These are phyloP conservation scores for Fusarium buxicola DNA, from an alignment of 2,329 filamentous ascomycete species.

Conservation along the genomic window DNA sequence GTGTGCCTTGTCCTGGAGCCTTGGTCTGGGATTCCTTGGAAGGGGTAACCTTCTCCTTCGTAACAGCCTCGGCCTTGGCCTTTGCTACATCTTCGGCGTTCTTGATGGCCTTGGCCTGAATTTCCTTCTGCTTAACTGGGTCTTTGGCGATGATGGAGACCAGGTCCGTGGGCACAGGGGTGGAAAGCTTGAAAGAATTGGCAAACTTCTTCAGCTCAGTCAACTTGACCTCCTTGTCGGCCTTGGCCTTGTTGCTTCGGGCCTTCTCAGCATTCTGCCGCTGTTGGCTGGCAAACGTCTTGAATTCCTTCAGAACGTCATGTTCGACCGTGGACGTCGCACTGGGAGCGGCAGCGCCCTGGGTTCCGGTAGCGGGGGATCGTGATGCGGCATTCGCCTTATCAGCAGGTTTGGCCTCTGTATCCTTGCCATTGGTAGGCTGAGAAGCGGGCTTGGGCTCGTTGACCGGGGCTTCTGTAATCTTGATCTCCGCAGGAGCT, in stretches of 20 bases:
- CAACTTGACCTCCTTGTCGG: slow-evolving; percentile 90
- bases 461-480: slow-evolving; percentile 29
- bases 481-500: slow-evolving; percentile 46
- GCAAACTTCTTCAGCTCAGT: slow-evolving; percentile 97
- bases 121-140: slow-evolving; percentile 91
- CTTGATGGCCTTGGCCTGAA: slow-evolving; percentile 86
- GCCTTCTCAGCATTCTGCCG: slow-evolving; percentile 67
- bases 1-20: slow-evolving; percentile 41
- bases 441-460: slow-evolving; percentile 50
- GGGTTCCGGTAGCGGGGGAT: slow-evolving; percentile 54
- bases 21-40: slow-evolving; percentile 61
- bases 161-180: slow-evolving; percentile 89
- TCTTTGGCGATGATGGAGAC: slow-evolving; percentile 98
- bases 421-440: slow-evolving; percentile 49
- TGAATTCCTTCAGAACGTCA: slow-evolving; percentile 72
- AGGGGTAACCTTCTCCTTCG: slow-evolving; percentile 57
- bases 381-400: slow-evolving; percentile 41
- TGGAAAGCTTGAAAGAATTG: slow-evolving; percentile 91
- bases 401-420: slow-evolving; percentile 46
- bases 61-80: slow-evolving; percentile 61
- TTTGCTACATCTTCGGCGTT: slow-evolving; percentile 75
- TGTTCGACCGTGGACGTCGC: slow-evolving; percentile 71
- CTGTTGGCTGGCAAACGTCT: slow-evolving; percentile 70
- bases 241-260: slow-evolving; percentile 68
- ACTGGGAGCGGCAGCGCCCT: slow-evolving; percentile 60